Percentiles rank a stretch among this genome's conserved stretches.
These are phyloP conservation scores for Rugosomyces carneus DNA, from an alignment of 1,284 basidiomycete species.

Conservation along the genomic window DNA sequence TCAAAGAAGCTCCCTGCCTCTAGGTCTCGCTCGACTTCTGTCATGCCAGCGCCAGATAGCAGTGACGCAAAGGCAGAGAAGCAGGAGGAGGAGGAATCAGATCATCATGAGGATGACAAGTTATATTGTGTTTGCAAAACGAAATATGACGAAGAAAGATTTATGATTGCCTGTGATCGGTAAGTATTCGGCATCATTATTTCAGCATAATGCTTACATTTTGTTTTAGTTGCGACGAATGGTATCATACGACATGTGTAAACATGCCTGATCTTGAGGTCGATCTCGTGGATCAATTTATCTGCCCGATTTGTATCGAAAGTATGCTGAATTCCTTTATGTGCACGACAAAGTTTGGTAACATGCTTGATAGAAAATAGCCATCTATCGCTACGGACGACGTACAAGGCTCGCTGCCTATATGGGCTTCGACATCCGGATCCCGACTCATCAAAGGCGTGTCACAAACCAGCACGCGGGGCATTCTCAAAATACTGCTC, in stretches of 20 bases:
- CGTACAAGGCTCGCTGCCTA: conserved; percentile 73
- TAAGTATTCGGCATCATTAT: conserved; percentile 23
- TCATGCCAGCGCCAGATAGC: conserved; percentile 46
- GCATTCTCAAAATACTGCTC: conserved; percentile 83
- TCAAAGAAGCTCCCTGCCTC: conserved; percentile 31
- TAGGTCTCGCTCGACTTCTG: conserved; percentile 64
- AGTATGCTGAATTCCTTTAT: conserved; percentile 42
- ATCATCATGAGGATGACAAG: conserved; percentile 63
- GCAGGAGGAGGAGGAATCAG: conserved; percentile 50
- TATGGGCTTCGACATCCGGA: conserved; percentile 55
- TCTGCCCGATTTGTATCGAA: conserved; percentile 70
- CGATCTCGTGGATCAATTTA: conserved; percentile 82
- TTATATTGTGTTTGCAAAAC: conserved; percentile 81
- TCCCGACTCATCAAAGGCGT: conserved; percentile 56
- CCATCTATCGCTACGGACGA: conserved; percentile 55
- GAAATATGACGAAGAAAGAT: conserved; percentile 71
- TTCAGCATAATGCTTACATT: conserved; percentile 1
- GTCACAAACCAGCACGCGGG: conserved; percentile 72
- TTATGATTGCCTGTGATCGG: conserved; percentile 91
- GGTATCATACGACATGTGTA: conserved; percentile 83
- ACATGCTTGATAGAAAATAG: conserved; percentile 46
- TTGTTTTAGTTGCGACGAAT: conserved; percentile 72
- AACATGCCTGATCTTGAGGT: conserved; percentile 71
- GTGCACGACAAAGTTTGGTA: not conserved
- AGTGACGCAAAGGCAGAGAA: conserved; percentile 33